These are phyloP conservation scores for Isabelozyma pseudorhagii DNA, from an alignment of 805 yeast genomes.

Conservation along the genomic window DNA sequence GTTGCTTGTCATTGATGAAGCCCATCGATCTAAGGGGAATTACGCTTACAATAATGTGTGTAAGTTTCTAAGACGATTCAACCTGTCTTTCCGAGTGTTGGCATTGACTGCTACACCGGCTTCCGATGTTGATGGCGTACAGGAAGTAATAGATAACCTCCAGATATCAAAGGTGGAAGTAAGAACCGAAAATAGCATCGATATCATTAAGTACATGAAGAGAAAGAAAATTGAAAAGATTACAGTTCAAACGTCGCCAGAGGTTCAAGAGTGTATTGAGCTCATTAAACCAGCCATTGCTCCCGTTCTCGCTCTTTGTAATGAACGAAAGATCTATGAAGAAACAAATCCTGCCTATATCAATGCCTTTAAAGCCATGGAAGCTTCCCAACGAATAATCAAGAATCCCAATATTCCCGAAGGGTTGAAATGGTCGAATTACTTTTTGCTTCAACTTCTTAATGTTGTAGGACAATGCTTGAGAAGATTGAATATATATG, in stretches of 20 bases:
- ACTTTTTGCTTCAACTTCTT: conserved; percentile 57
- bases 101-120: conserved; percentile 98
- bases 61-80: conserved; percentile 52
- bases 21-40: conserved; percentile 89
- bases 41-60: conserved; percentile 89
- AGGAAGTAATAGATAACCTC: conserved; percentile 73
- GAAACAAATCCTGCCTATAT: conserved; percentile 64
- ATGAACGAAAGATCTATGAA: conserved; percentile 59
- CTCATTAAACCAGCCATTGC: conserved; percentile 59
- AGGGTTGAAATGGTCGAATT: conserved; percentile 73
- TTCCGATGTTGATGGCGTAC: conserved; percentile 81
- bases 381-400: conserved; percentile 57
- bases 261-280: conserved; percentile 55
- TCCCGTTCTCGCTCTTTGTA: conserved; percentile 64
- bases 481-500: conserved; percentile 73
- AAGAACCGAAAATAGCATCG: conserved; percentile 80
- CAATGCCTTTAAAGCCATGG: conserved; percentile 69
- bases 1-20: conserved; percentile 88
- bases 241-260: conserved; percentile 50
- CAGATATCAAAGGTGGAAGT: conserved; percentile 76
- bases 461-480: conserved; percentile 71
- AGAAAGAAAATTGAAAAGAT: conserved; percentile 58
- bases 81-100: conserved; percentile 61
- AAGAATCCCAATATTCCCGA: conserved; percentile 56
- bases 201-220: conserved; percentile 77